These are phyloP conservation scores for Didymella glomerata DNA, from an alignment of 2,329 filamentous ascomycete species.

Conservation along the genomic window DNA sequence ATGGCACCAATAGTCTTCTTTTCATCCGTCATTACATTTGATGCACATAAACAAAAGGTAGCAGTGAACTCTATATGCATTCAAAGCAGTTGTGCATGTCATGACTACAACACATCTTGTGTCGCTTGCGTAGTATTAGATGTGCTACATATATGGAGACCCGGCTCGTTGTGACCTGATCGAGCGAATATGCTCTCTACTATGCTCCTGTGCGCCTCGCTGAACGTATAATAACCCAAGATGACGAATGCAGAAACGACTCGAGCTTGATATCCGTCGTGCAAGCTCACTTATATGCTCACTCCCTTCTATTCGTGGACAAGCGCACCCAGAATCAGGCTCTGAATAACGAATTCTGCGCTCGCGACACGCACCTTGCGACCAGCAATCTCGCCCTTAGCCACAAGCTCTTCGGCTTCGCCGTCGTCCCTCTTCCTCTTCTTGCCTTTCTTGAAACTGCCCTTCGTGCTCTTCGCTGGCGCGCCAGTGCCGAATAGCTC, in stretches of 20 bases:
- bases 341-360: constrained; percentile 91
- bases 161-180: background rate
- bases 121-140: no score
- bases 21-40: no score
- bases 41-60: no score
- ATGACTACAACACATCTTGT: no score
- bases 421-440: constrained; percentile 57
- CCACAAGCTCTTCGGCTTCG: constrained; percentile 34
- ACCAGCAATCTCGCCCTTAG: constrained; percentile 51
- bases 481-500: constrained; percentile 54
- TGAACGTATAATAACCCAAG: background rate
- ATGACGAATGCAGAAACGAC: background rate
- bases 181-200: background rate
- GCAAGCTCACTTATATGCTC: background rate
- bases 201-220: constrained; percentile 9
- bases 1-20: no score
- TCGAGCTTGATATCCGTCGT: background rate
- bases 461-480: constrained; percentile 37
- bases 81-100: no score
- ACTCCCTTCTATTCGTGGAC: constrained; percentile 63
- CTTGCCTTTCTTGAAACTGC: constrained; percentile 40
- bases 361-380: constrained; percentile 73
- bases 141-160: constrained; percentile 2
- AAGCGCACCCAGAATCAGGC: constrained; percentile 83
- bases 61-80: background rate